Percentiles rank a stretch among this genome's conserved stretches.
phyloP scores from a whole-genome alignment of 2,329 filamentous ascomycete genomes.

The Drechslerella coelobrocha region DNA sequence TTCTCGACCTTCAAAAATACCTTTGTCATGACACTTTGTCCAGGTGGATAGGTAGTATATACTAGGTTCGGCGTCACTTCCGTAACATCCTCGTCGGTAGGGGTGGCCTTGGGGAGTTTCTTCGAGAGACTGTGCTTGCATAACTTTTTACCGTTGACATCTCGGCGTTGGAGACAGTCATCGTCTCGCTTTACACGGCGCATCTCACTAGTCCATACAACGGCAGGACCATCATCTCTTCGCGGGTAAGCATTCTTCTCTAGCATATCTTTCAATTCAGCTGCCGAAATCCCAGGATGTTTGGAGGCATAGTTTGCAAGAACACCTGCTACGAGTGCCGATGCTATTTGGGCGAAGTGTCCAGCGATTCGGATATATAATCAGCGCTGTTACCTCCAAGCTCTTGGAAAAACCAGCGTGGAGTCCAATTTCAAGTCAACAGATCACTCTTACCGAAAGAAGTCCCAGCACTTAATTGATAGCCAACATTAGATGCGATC shows the following conservation, averaged over 20 bases:
- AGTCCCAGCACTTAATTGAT: conserved; percentile 29
- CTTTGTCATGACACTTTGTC: too few relatives aligned
- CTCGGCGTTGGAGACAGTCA: too few relatives aligned
- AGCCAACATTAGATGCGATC: conserved; percentile 38
- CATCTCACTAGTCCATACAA: conserved; percentile 22
- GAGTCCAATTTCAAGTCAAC: too few relatives aligned
- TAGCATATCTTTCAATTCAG: not conserved
- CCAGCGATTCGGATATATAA: not conserved
- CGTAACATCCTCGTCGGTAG: too few relatives aligned
- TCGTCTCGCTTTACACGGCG: too few relatives aligned
- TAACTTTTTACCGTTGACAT: too few relatives aligned
- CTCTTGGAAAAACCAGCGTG: not conserved
- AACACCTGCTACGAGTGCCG: conserved; percentile 16
- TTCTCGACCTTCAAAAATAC: too few relatives aligned
- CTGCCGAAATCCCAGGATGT: not conserved
- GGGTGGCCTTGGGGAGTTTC: too few relatives aligned
- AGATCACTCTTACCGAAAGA: conserved; percentile 30
- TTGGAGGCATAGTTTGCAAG: conserved; percentile 25
- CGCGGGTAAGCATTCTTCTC: conserved; percentile 9
- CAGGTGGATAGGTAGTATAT: too few relatives aligned
- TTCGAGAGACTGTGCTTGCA: too few relatives aligned
- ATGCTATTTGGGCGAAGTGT: conserved; percentile 3
- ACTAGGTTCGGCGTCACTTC: too few relatives aligned
- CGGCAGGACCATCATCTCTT: conserved; percentile 9
- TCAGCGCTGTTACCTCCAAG: not conserved